Evolutionary conservation across 345 rosid species (phyloP), one percentile per base, ranked within the genome.

Genomic region (Cardiospermum halicacabum): DNA sequence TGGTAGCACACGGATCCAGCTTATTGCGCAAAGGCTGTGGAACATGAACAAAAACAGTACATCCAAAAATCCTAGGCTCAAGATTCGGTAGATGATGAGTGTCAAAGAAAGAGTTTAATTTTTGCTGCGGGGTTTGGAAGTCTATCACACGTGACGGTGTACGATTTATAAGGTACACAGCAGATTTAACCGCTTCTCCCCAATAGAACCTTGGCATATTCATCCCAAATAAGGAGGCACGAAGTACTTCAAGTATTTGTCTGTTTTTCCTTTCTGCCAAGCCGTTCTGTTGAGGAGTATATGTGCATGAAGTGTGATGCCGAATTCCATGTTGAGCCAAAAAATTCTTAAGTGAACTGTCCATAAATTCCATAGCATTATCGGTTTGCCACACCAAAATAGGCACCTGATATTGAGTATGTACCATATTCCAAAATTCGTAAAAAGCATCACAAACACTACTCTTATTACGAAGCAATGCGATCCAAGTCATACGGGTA

Each of bases 61-160:
- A 39, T 0, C 55, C 13, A 56, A 66, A 55, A 1, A 24, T n/a
- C 39, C 37, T 7, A 10, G 43, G 31, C 19, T 42, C 54, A 8
- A 56, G 55, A 30, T 55, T 66, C 0, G 42, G 42, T 0, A 56
- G 18, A 25, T 42, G 28, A 5, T 28, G 18, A 39, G 56, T 13
- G 0, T 11, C 25, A 8, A 39, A 6, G 2, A 43, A 27, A 5
- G n/a, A 25, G 6, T 55, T 10, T 19, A 66, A 3, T 2, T 42
- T 66, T 43, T 66, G 54, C 27, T 40, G 11, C 1, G 28, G 53
- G 1, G 54, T 66, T 39, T 56, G 42, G 19, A 66, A 56, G 8
- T 42, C 43, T 27, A 40, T 16, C 5, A 40, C 32, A 22, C 3
- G 25, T 9, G 5, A 65, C 10, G 69, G 26, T 9, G 55, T 13